Percentiles rank a stretch among this genome's conserved stretches.
phyloP scores from a whole-genome alignment of 2,329 filamentous ascomycete genomes.

The Botrytis sinoallii region DNA sequence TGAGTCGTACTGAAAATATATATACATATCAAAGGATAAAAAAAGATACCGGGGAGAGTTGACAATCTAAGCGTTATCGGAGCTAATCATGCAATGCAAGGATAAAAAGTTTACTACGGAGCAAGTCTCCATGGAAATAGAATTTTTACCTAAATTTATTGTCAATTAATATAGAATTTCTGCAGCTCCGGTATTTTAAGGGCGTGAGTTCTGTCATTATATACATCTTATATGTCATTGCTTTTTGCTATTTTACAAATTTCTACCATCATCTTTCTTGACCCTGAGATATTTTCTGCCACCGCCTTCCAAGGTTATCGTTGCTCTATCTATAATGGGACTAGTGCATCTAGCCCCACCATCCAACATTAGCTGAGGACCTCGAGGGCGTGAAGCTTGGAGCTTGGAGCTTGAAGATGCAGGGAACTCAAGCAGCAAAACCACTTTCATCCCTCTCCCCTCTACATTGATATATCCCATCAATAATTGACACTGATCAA shows the following conservation, averaged over 20 bases:
- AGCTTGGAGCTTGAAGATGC: neutral
- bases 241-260: neutral
- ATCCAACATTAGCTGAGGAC: neutral
- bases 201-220: neutral
- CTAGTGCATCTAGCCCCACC: neutral
- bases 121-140: neutral
- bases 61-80: constrained; percentile 18
- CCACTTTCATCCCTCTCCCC: too few relatives aligned
- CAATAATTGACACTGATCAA: neutral
- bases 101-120: neutral
- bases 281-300: neutral
- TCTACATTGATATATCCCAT: neutral
- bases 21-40: neutral
- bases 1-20: neutral
- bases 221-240: neutral
- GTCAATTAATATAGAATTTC: neutral
- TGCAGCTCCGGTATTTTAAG: neutral
- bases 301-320: neutral
- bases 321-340: neutral
- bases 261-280: neutral
- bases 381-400: neutral
- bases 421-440: neutral
- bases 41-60: constrained; percentile 3
- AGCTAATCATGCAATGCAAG: constrained; percentile 12
- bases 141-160: neutral